These are phyloP conservation scores for Elsinoe batatas DNA, from an alignment of 2,329 filamentous ascomycete species.

Conservation along the genomic window DNA sequence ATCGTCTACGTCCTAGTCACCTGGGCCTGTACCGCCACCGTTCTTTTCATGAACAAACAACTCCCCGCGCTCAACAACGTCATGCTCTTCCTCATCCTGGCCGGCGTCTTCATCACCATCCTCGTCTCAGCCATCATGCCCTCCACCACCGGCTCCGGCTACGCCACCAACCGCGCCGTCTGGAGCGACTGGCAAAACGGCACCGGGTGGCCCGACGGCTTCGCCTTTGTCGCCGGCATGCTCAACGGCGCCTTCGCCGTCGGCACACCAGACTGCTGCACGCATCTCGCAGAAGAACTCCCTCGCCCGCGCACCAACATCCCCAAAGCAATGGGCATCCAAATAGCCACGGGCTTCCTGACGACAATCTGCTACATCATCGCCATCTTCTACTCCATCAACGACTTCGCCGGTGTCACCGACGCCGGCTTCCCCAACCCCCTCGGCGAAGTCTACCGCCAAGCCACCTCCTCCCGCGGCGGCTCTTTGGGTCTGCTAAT, in stretches of 20 bases:
- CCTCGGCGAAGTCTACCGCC: constrained; percentile 55
- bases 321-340: constrained; percentile 44
- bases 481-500: constrained; percentile 38
- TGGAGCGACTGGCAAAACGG: constrained; percentile 35
- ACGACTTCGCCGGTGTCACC: constrained; percentile 47
- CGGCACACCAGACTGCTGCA: constrained; percentile 53
- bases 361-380: constrained; percentile 39
- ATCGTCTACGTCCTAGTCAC: constrained; percentile 39
- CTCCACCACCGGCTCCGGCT: constrained; percentile 31
- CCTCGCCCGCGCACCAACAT: constrained; percentile 42
- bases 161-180: constrained; percentile 31
- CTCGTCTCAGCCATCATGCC: constrained; percentile 49
- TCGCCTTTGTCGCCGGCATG: constrained; percentile 54
- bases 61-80: constrained; percentile 46
- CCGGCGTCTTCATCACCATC: constrained; percentile 46
- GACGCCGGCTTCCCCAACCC: constrained; percentile 40
- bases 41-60: constrained; percentile 47
- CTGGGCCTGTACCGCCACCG: constrained; percentile 36
- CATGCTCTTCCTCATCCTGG: constrained; percentile 44
- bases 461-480: constrained; percentile 33
- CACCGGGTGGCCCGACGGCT: constrained; percentile 39
- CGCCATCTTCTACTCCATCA: constrained; percentile 45
- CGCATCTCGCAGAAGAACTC: constrained; percentile 58
- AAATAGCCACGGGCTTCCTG: constrained; percentile 42
- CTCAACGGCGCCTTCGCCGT: constrained; percentile 58